Evolutionary conservation across 208 protist species (phyloP).

Genomic region (Acanthamoeba polyphaga): DNA sequence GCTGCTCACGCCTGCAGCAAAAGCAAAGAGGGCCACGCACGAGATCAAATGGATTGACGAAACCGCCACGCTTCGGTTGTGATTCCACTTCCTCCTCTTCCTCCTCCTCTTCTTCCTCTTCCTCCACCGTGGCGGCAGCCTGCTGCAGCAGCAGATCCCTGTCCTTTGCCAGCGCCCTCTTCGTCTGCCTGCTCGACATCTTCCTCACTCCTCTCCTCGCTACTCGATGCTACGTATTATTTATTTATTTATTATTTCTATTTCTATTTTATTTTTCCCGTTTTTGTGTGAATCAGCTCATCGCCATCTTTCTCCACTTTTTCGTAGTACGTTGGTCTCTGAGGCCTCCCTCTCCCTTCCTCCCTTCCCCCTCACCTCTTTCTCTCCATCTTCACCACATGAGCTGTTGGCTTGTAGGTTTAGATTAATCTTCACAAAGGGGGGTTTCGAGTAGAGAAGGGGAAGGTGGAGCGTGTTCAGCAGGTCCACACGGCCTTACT

Average conservation of each 20-base stretch:
- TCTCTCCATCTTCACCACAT: too few species aligned
- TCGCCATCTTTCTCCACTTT: background rate
- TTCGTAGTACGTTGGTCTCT: background rate
- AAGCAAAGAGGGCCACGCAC: background rate
- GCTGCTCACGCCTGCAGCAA: background rate
- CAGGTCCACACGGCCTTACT: background rate
- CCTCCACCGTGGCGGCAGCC: background rate
- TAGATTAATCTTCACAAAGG: too few species aligned
- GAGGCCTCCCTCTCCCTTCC: too few species aligned
- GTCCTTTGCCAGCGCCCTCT: slow-evolving; percentile 25
- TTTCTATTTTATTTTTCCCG: background rate
- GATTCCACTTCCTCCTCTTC: background rate
- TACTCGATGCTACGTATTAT: too few species aligned
- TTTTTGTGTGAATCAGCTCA: background rate
- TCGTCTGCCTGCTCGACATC: slow-evolving; percentile 63
- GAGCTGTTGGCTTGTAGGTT: too few species aligned
- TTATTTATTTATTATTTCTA: background rate
- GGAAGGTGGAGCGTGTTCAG: too few species aligned
- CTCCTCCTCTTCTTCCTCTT: slow-evolving; percentile 11
- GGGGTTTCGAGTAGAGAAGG: too few species aligned
- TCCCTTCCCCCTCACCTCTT: background rate
- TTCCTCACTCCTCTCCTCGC: background rate
- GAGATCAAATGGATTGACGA: slow-evolving; percentile 69
- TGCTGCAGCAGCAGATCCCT: background rate
- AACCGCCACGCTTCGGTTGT: background rate